A percentile compares a stretch with the other conserved stretches of the same genome.
phyloP scores from a whole-genome alignment of 2,329 filamentous ascomycete species.

The Colletotrichum musae region DNA sequence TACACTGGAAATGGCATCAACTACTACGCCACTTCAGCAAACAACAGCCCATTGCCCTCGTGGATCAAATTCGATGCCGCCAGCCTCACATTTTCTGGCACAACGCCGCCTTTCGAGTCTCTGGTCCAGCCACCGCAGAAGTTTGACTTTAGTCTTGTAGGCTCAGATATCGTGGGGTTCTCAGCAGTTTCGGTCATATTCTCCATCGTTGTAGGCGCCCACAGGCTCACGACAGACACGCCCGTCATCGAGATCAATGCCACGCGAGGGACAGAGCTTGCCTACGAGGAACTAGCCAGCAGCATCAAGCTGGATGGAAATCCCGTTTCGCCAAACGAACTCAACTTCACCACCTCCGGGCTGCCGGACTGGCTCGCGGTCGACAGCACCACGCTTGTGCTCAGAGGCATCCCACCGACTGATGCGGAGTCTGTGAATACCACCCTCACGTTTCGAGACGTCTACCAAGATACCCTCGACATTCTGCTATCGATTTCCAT shows the following conservation, averaged over 20 bases:
- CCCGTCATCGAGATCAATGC: slow-evolving; percentile 71
- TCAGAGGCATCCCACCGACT: slow-evolving; percentile 76
- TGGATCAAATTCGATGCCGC: slow-evolving; percentile 83
- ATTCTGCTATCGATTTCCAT: slow-evolving; percentile 63
- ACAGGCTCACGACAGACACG: slow-evolving; percentile 76
- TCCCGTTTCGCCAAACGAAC: slow-evolving; percentile 61
- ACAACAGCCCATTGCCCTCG: slow-evolving; percentile 87
- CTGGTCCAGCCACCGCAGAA: slow-evolving; percentile 77
- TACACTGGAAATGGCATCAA: slow-evolving; percentile 66
- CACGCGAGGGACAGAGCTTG: slow-evolving; percentile 65
- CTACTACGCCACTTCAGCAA: slow-evolving; percentile 83
- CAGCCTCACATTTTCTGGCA: slow-evolving; percentile 78
- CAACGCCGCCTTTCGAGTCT: slow-evolving; percentile 75
- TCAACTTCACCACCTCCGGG: slow-evolving; percentile 66
- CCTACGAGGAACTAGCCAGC: slow-evolving; percentile 65
- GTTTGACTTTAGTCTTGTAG: slow-evolving; percentile 81
- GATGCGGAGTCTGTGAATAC: slow-evolving; percentile 73
- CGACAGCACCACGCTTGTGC: slow-evolving; percentile 70
- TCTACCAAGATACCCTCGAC: slow-evolving; percentile 71
- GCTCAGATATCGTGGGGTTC: slow-evolving; percentile 86
- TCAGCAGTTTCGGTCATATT: slow-evolving; percentile 77
- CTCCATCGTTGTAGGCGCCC: slow-evolving; percentile 79
- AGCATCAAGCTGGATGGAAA: slow-evolving; percentile 72
- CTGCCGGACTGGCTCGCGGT: slow-evolving; percentile 80
- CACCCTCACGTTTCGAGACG: slow-evolving; percentile 72